Conservation (phyloP, 2,329 filamentous ascomycete species). For the Phialocephala sp. region DNA sequence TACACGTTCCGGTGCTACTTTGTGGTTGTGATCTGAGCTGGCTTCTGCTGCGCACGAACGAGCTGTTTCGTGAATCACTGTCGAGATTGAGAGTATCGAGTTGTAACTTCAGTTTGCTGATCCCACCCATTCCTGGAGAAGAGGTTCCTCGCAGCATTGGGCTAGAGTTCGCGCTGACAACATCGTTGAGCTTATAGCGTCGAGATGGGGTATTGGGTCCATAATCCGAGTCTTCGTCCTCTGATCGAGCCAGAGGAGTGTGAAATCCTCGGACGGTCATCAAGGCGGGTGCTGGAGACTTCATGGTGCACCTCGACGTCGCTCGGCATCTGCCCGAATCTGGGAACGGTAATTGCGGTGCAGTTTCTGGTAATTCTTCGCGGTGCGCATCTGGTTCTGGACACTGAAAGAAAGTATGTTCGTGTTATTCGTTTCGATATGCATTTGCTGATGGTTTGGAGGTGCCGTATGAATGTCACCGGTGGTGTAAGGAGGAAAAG, state of each 20-base stretch:
- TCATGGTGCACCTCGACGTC: slow-evolving; percentile 45
- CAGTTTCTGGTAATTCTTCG: slow-evolving; percentile 41
- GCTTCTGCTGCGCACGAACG: slow-evolving; percentile 60
- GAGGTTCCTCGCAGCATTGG: slow-evolving; percentile 59
- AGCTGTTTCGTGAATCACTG: slow-evolving; percentile 57
- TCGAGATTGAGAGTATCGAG: slow-evolving; percentile 79
- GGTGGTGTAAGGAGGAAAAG: slow-evolving; percentile 33
- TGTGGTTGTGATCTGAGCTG: slow-evolving; percentile 64
- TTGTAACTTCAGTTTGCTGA: slow-evolving; percentile 81
- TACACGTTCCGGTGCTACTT: slow-evolving; percentile 44
- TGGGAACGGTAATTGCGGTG: slow-evolving; percentile 44
- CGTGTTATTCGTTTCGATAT: slow-evolving; percentile 40
- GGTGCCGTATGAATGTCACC: slow-evolving; percentile 31
- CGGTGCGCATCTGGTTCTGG: slow-evolving; percentile 41
- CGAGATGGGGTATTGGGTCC: slow-evolving; percentile 47
- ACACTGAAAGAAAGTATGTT: slow-evolving; percentile 28
- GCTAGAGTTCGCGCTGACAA: slow-evolving; percentile 64
- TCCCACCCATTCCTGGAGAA: slow-evolving; percentile 65
- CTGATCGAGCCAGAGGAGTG: slow-evolving; percentile 50
- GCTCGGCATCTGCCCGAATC: slow-evolving; percentile 43
- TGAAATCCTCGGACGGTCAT: slow-evolving; percentile 44
- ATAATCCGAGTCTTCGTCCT: slow-evolving; percentile 61
- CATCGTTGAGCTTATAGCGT: slow-evolving; percentile 46
- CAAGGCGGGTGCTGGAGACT: slow-evolving; percentile 37
- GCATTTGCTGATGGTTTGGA: slow-evolving; percentile 39